Percentiles rank a stretch among this genome's conserved stretches.
Conservation (phyloP, 2,329 filamentous ascomycete species). For the Hawksworthiomyces lignivorus region DNA sequence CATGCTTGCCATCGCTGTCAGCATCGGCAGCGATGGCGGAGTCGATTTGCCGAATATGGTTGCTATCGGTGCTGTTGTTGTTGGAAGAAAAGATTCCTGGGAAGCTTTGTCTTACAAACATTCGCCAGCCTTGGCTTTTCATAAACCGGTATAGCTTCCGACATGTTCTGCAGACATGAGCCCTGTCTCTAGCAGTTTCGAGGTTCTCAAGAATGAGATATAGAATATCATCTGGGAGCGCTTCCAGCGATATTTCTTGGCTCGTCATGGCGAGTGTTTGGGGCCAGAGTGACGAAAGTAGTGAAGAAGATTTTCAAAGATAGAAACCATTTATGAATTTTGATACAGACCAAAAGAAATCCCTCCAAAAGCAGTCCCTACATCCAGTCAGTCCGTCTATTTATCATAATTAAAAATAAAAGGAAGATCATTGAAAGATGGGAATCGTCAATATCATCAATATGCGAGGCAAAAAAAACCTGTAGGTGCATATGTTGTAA, state of each 20-base stretch:
- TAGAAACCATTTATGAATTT: no score
- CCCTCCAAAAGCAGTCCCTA: no score
- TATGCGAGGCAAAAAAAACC: no score
- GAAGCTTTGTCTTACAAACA: slow-evolving; percentile 40
- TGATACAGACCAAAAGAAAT: no score
- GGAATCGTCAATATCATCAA: no score
- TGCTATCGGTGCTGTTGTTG: neutral
- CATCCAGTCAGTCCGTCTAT: no score
- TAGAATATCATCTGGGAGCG: slow-evolving; percentile 43
- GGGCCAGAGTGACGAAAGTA: neutral
- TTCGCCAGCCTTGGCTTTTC: slow-evolving; percentile 37
- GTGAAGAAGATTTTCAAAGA: no score
- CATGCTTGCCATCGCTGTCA: neutral
- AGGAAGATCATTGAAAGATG: no score
- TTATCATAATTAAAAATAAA: no score
- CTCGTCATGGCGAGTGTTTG: neutral
- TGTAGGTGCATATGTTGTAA: no score
- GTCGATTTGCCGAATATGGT: no score
- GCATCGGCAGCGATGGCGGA: no score
- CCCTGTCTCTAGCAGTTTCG: slow-evolving; percentile 40
- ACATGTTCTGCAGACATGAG: slow-evolving; percentile 32
- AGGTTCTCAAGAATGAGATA: slow-evolving; percentile 40
- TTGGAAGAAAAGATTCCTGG: neutral
- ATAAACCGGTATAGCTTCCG: slow-evolving; percentile 32
- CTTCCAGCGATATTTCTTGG: slow-evolving; percentile 23